Base-by-base conservation (phyloP, 2,329 filamentous ascomycete species). In the Pestalotiopsis sp. region DNA sequence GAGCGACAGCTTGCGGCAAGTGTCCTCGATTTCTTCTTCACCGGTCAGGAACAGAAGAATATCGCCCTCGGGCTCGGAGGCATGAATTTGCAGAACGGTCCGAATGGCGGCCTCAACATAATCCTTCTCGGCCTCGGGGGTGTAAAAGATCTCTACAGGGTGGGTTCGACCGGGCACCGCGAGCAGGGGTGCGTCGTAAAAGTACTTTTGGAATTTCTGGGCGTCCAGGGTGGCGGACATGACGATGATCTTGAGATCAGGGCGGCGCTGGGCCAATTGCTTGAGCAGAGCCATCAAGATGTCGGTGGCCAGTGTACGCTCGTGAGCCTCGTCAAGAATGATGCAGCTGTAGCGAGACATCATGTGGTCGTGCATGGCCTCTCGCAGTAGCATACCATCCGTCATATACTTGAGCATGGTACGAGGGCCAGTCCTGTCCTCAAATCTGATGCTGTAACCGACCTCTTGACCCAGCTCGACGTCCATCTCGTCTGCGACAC, bases 351-450 rank as follows among this genome's bases (percentile, higher is more conserved):
- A 99, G 67, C 95, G 92, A 64, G 88, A 91, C 82, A 99, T 89
- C 75, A 97, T 89, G 77, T 95, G 93, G 80, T 99, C 96, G 81
- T 98, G 91, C 91, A 99, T 97, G 68, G 96, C 95, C 82, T 99
- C 96, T 77, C 96, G 87, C 77, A 98, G 87, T 76, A 99, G 90
- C 92, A 99, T 98, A 89, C 97, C 97, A 78, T 99, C 96, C 59
- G 97, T 99, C 96, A 99, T 99, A 86, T 99, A 99, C 85, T 99
- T 99, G 79, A 99, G 89, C 70, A 97, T 89, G 1, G 96, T 99
- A 81, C 93, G 94, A 68, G 90, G 89, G 64, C 92, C 89, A 1
- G 96, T 98, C 84, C 91, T 93, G 80, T 99, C 96, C 82, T 99
- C 97, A 81, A 99, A 99, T 86, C 96, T 94, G 80, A 99, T 98